Conservation (phyloP, 192 early-diverging fungal genomes). For the Backusella macrospora region DNA sequence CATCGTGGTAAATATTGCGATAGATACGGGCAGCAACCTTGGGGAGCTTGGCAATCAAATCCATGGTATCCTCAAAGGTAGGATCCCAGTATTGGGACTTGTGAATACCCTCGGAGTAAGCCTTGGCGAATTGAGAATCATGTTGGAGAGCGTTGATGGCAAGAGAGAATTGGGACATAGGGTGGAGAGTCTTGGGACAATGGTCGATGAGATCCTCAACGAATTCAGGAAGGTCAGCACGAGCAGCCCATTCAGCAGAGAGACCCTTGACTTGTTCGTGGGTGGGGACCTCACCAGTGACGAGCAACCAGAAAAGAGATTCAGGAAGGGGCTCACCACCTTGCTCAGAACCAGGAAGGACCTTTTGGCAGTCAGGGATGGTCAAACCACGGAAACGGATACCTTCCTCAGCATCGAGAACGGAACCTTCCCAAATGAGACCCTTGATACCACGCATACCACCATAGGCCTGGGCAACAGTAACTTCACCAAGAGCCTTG, state of each 20-base stretch:
- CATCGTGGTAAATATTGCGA: conserved; percentile 98
- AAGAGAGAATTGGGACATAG: conserved; percentile 98
- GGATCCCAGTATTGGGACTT: conserved; percentile 98
- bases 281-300: conserved; percentile 97
- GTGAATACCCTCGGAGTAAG: conserved; percentile 89
- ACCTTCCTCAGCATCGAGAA: conserved; percentile 97
- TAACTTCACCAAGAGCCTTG: conserved; percentile 90
- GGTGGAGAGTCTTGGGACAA: conserved; percentile 98
- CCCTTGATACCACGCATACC: conserved; percentile 99
- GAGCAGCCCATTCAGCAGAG: conserved; percentile 96
- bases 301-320: conserved; percentile 96
- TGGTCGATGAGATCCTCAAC: conserved; percentile 97
- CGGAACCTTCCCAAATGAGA: conserved; percentile 97
- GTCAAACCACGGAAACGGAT: conserved; percentile 97
- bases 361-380: conserved; percentile 95
- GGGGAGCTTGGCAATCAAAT: conserved; percentile 98
- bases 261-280: conserved; percentile 85
- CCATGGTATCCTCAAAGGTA: conserved; percentile 95
- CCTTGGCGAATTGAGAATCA: conserved; percentile 95
- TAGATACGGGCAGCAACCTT: conserved; percentile 97
- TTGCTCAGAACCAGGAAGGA: conserved; percentile 83
- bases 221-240: conserved; percentile 88
- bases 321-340: conserved; percentile 95
- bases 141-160: conserved; percentile 97
- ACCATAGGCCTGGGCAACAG: conserved; percentile 97